Base-by-base conservation (phyloP, 768 basidiomycete genomes). In the Lanmaoa rubissima region DNA sequence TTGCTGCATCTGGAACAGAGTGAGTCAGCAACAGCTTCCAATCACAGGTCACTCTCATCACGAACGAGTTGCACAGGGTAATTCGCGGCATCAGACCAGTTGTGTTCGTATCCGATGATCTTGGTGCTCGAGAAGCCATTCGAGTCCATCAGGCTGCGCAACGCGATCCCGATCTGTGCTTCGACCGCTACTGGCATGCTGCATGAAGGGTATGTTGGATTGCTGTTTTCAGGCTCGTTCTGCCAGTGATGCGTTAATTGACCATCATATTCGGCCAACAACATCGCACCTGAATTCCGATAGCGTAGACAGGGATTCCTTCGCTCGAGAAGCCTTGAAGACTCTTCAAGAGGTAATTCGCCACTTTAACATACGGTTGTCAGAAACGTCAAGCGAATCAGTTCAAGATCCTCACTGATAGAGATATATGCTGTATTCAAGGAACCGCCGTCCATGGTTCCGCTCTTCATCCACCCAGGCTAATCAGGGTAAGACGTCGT, bases 401-500 rank as follows among this genome's bases (percentile, higher is more conserved):
- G 35, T 12, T 41, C 31, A n/a, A 39, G 10, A 24, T 9, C 72
- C 83, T 57, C 58, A 88, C 84, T 85, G 0, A 72, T 66, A 40
- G 66, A 67, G 39, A 79, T 69, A 54, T 82, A 83, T 44, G 75
- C 71, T 0, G 81, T 77, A 31, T 76, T 62, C 50, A 90, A 67
- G 13, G 78, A 80, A 34, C 87, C 88, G 1, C 88, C 88, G 28
- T 82, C 76, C 85, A 89, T 88, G 1, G 81, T 80, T 54, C 78
- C 82, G 47, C 73, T 75, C 69, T 91, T 91, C 87, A 90, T 89
- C 89, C 90, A 92, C 5, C 74, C 86, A 11, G 90, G 89, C 87
- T 90, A 54, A 40, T 44, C 24, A 35, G 1, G 5, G 16, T 57
- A 50, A 59, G 43, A 26, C 56, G 17, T 41, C 32, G 7, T 6